A percentile compares a stretch with the other conserved stretches of the same genome.
These are phyloP conservation scores for Suillus sp. DNA, from an alignment of 768 basidiomycete species.

Conservation along the genomic window DNA sequence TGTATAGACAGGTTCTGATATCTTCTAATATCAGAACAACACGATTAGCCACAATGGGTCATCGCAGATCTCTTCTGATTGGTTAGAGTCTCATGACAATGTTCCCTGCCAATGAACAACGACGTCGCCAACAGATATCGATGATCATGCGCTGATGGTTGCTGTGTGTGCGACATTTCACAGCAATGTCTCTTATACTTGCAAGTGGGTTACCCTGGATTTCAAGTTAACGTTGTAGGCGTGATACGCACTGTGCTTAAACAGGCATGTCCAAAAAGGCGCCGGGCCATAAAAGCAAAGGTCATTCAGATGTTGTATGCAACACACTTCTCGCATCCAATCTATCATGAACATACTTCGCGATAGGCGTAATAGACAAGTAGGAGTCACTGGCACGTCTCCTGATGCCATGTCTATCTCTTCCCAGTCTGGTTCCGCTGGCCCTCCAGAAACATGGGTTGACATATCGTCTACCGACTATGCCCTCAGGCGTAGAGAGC, in stretches of 20 bases:
- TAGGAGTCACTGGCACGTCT: neutral
- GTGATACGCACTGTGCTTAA: neutral
- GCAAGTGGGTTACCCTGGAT: neutral
- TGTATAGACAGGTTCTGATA: neutral
- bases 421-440: neutral
- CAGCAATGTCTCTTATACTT: no score
- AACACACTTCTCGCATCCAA: neutral
- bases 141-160: neutral
- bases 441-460: neutral
- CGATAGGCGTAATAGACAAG: neutral
- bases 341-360: neutral
- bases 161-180: neutral
- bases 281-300: neutral
- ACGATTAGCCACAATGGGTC: neutral
- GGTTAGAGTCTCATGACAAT: neutral
- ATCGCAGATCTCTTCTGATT: neutral
- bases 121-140: no score
- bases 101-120: neutral
- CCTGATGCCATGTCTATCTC: conserved; percentile 1
- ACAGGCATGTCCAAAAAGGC: neutral
- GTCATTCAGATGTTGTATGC: neutral
- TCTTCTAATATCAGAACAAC: neutral
- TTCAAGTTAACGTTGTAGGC: neutral
- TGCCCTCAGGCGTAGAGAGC: conserved; percentile 40
- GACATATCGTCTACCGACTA: conserved; percentile 39